Percentiles rank a stretch among this genome's conserved stretches.
phyloP scores from a whole-genome alignment of 1,139 yeast genomes.

The Hansenula sp. region DNA sequence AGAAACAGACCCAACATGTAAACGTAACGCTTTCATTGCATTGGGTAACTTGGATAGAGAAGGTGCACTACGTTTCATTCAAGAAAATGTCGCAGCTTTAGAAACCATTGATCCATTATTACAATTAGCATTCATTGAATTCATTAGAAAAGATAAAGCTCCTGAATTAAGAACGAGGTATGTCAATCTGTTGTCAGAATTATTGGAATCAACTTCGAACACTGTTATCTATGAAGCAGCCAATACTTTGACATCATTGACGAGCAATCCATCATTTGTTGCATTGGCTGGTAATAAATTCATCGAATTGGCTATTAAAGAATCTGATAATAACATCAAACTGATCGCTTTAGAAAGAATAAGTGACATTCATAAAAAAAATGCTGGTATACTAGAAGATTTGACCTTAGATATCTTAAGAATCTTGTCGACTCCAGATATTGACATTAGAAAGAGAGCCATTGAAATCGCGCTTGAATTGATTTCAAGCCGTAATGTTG shows the following conservation, averaged over 20 bases:
- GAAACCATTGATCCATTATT: conserved; percentile 77
- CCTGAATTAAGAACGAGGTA: conserved; percentile 70
- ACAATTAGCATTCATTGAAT: conserved; percentile 89
- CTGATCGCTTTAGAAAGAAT: conserved; percentile 88
- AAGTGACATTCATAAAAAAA: conserved; percentile 64
- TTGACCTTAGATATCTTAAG: conserved; percentile 83
- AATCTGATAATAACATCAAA: conserved; percentile 90
- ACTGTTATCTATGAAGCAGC: conserved; percentile 94
- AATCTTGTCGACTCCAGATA: conserved; percentile 80
- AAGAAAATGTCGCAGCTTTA: conserved; percentile 60
- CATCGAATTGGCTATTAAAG: conserved; percentile 85
- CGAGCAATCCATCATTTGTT: conserved; percentile 65
- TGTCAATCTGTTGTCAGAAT: conserved; percentile 65
- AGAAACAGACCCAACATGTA: conserved; percentile 92
- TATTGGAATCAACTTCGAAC: conserved; percentile 67
- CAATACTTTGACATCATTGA: conserved; percentile 70
- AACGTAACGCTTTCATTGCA: conserved; percentile 92
- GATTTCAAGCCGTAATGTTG: conserved; percentile 85
- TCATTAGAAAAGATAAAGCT: conserved; percentile 74
- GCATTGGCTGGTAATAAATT: conserved; percentile 78
- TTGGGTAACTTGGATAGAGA: conserved; percentile 81
- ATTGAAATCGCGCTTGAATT: conserved; percentile 77
- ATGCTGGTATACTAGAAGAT: conserved; percentile 85
- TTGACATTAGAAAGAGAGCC: conserved; percentile 88
- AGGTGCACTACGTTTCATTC: conserved; percentile 78